Percentiles rank a stretch among this genome's conserved stretches.
These are phyloP conservation scores for Xylariaceae sp. DNA, from an alignment of 2,329 filamentous ascomycete genomes.

Conservation along the genomic window DNA sequence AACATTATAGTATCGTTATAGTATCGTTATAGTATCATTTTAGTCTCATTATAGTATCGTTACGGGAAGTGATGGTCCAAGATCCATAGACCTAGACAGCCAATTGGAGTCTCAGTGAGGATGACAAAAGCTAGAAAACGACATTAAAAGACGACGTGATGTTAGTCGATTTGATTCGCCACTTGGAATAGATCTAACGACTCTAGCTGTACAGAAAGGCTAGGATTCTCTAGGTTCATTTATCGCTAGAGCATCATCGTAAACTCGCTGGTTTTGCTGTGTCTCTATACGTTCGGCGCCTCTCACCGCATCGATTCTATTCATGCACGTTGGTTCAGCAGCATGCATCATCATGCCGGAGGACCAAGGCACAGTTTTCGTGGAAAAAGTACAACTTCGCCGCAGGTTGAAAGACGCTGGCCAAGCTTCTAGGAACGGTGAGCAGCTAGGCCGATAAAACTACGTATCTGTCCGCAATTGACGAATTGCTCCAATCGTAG, in stretches of 20 bases:
- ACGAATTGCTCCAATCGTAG: background rate
- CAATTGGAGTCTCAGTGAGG: too few relatives aligned
- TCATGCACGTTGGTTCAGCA: slow-evolving; percentile 4
- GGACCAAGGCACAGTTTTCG: background rate
- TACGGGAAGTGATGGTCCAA: too few relatives aligned
- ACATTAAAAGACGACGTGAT: too few relatives aligned
- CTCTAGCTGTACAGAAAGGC: too few relatives aligned
- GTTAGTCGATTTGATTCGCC: too few relatives aligned
- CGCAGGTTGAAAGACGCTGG: background rate
- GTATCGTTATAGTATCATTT: too few relatives aligned
- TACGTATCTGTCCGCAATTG: background rate
- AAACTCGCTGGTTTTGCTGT: background rate
- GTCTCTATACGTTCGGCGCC: background rate
- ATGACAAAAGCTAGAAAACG: too few relatives aligned
- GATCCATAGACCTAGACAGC: too few relatives aligned
- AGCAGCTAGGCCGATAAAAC: slow-evolving; percentile 5
- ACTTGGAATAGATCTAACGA: too few relatives aligned
- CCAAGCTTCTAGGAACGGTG: background rate
- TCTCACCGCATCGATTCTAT: background rate
- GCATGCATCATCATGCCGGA: slow-evolving; percentile 5
- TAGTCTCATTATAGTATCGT: too few relatives aligned
- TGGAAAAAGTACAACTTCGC: too few relatives aligned
- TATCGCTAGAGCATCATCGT: background rate
- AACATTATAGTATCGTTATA: too few relatives aligned
- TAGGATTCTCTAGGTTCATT: background rate